Evolutionary conservation across 208 protist species (phyloP).

Genomic region (Trypanosoma caninum): DNA sequence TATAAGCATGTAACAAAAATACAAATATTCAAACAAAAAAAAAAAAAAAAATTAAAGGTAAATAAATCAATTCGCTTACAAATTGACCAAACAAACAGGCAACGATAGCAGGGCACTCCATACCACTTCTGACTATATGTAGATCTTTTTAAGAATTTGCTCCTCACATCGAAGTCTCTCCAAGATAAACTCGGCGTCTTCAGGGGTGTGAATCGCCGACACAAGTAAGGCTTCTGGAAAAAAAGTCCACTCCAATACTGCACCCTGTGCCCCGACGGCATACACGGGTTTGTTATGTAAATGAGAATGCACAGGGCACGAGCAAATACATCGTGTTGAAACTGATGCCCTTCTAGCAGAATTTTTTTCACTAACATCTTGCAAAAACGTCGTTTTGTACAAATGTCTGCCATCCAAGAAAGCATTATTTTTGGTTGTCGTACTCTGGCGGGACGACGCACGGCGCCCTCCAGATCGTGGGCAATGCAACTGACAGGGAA

Average conservation of each 20-base stretch:
- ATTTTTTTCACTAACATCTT: not conserved
- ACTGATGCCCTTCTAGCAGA: not conserved
- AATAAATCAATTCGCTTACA: not conserved
- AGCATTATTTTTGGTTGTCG: not conserved
- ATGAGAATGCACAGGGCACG: slow-evolving; percentile 3
- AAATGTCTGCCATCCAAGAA: not conserved
- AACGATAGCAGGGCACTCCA: no score
- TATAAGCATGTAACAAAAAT: not conserved
- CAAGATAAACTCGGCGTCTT: slow-evolving; percentile 31
- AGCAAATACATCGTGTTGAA: slow-evolving; percentile 2
- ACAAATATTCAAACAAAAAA: not conserved
- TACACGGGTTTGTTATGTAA: not conserved
- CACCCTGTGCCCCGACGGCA: not conserved
- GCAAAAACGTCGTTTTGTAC: not conserved
- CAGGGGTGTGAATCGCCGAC: slow-evolving; percentile 21
- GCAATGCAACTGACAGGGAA: not conserved
- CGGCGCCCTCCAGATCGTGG: not conserved
- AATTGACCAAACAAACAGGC: no score
- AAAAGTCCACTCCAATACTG: slow-evolving; percentile 18
- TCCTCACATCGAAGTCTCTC: slow-evolving; percentile 26
- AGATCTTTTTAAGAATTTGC: not conserved
- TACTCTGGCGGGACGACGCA: not conserved
- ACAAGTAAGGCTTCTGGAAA: slow-evolving; percentile 16
- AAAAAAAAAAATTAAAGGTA: not conserved
- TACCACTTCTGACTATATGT: not conserved